A percentile compares a stretch with the other conserved stretches of the same genome.
phyloP scores from a whole-genome alignment of 257 asterid genomes.

The Echium plantagineum region DNA sequence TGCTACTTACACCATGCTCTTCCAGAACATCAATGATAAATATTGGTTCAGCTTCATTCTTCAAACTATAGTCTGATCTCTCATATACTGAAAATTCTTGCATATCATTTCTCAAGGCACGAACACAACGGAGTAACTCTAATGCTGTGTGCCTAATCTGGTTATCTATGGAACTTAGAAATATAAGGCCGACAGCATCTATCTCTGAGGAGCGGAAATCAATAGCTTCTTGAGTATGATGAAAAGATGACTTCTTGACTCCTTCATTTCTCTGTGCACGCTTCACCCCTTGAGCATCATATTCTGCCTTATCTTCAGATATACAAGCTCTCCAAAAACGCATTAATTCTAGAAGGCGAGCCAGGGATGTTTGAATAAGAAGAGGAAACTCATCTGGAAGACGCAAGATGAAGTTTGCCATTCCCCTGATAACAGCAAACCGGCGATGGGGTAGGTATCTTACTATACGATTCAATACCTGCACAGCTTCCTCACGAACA shows the following conservation, averaged over 20 bases:
- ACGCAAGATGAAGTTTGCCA: slow-evolving; percentile 76
- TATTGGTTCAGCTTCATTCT: slow-evolving; percentile 79
- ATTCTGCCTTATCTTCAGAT: slow-evolving; percentile 53
- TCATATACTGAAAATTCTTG: slow-evolving; percentile 56
- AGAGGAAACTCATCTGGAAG: slow-evolving; percentile 99
- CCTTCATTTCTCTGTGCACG: slow-evolving; percentile 81
- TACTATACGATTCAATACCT: slow-evolving; percentile 87
- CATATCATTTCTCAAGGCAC: slow-evolving; percentile 81
- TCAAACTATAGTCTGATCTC: slow-evolving; percentile 44
- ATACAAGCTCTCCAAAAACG: slow-evolving; percentile 96
- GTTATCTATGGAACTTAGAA: slow-evolving; percentile 94
- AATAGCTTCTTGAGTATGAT: slow-evolving; percentile 64
- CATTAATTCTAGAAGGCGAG: slow-evolving; percentile 96
- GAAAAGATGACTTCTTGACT: slow-evolving; percentile 79
- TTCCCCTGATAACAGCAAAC: slow-evolving; percentile 96
- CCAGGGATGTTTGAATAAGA: slow-evolving; percentile 92
- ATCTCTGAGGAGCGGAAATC: slow-evolving; percentile 92
- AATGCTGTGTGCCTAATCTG: slow-evolving; percentile 97
- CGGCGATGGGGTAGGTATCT: slow-evolving; percentile 94
- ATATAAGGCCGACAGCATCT: slow-evolving; percentile 97
- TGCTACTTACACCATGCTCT: slow-evolving; percentile 84
- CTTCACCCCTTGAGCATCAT: slow-evolving; percentile 47
- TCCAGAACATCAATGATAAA: slow-evolving; percentile 95
- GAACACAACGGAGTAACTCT: slow-evolving; percentile 92
- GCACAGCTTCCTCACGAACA: slow-evolving; percentile 97